Evolutionary conservation across 306 rosid species (phyloP).

Genomic region (Quercus aquifolioides): DNA sequence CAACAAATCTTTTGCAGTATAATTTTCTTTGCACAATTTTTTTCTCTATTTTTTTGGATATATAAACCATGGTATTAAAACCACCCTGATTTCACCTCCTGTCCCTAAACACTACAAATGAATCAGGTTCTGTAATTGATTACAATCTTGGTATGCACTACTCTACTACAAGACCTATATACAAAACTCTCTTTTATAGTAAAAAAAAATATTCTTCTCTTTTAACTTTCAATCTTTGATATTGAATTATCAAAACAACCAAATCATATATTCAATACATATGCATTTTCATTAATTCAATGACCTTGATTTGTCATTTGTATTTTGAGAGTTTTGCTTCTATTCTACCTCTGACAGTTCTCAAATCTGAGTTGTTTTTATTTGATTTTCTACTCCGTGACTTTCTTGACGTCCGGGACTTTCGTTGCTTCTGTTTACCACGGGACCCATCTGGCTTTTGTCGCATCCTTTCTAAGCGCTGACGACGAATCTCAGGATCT

Average conservation of each 20-base stretch:
- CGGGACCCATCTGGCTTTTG: slow-evolving; percentile 9
- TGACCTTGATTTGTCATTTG: slow-evolving; percentile 18
- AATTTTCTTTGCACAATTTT: too few species aligned
- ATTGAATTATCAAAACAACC: not conserved
- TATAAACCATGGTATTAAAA: too few species aligned
- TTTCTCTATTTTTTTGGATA: too few species aligned
- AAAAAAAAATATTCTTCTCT: not conserved
- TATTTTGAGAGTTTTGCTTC: slow-evolving; percentile 50
- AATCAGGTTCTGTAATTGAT: not conserved
- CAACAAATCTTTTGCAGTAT: too few species aligned
- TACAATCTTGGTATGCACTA: not conserved
- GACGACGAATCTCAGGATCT: slow-evolving; percentile 88
- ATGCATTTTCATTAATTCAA: not conserved
- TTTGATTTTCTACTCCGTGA: slow-evolving; percentile 35
- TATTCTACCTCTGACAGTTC: slow-evolving; percentile 65
- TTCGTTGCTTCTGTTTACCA: slow-evolving; percentile 26
- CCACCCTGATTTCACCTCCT: too few species aligned
- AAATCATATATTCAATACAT: not conserved
- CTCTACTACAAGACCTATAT: not conserved
- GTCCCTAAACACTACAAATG: too few species aligned
- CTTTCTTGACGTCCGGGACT: slow-evolving; percentile 22
- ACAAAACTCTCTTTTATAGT: not conserved
- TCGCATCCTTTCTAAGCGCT: slow-evolving; percentile 56
- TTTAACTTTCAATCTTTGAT: not conserved
- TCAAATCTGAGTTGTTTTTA: slow-evolving; percentile 30